Conservation (phyloP, 2,329 filamentous ascomycete genomes). For the Biscogniauxia sp. region DNA sequence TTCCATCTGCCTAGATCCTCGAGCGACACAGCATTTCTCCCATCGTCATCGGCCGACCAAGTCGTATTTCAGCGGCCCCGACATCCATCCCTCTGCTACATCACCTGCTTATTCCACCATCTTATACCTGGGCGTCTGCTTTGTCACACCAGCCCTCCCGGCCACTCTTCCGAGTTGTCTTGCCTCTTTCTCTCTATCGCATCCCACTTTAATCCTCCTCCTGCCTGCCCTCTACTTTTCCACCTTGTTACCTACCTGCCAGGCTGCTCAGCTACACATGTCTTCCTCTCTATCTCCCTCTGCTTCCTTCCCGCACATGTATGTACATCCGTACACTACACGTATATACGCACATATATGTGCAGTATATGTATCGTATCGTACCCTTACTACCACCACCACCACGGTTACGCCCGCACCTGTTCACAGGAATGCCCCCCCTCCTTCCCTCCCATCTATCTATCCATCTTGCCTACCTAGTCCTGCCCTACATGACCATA, state of each 20-base stretch:
- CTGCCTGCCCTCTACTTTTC: constrained; percentile 7
- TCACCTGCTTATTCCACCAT: constrained; percentile 1
- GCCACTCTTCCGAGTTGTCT: constrained; percentile 12
- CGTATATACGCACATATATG: constrained; percentile 19
- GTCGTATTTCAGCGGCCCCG: constrained; percentile 18
- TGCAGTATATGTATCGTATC: not conserved
- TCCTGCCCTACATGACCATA: not conserved
- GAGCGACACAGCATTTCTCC: constrained; percentile 13
- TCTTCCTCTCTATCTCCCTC: not conserved
- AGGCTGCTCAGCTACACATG: constrained; percentile 13
- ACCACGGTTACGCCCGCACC: constrained; percentile 4
- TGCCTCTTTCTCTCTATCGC: constrained; percentile 15
- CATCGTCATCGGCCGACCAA: constrained; percentile 1
- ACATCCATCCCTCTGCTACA: constrained; percentile 16
- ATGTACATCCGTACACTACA: constrained; percentile 24
- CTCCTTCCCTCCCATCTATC: constrained; percentile 13
- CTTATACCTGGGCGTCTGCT: constrained; percentile 1
- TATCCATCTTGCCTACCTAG: constrained; percentile 19
- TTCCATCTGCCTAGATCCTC: constrained; percentile 11
- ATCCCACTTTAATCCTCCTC: constrained; percentile 7
- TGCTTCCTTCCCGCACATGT: constrained; percentile 9
- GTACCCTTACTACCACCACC: not conserved
- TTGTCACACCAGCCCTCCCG: constrained; percentile 6
- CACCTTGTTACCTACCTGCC: constrained; percentile 12
- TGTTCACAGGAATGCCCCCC: constrained; percentile 17